Conservation (phyloP, 1,284 basidiomycete genomes). For the Ganoderma leucocontextum region DNA sequence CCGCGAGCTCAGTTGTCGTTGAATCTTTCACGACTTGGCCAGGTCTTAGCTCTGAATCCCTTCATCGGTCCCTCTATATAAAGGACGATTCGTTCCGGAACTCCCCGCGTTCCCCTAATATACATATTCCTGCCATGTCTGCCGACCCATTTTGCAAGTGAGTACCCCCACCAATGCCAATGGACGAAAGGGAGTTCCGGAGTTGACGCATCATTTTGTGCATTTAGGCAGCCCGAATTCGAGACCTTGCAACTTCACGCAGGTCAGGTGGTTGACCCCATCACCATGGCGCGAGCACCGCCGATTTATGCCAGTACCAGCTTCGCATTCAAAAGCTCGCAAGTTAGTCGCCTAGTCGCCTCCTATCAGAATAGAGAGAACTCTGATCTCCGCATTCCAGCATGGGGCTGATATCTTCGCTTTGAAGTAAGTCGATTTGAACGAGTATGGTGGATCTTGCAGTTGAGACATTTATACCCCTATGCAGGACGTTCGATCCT, state of each 20-base stretch:
- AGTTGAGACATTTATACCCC: background rate
- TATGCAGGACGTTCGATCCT: constrained; percentile 65
- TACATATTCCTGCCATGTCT: background rate
- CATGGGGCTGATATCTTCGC: constrained; percentile 88
- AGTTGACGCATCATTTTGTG: background rate
- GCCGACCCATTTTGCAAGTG: background rate
- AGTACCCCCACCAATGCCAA: background rate
- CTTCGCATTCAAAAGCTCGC: constrained; percentile 82
- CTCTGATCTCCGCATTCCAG: constrained; percentile 42
- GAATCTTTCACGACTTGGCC: background rate
- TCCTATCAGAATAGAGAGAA: background rate
- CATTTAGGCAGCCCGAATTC: constrained; percentile 70
- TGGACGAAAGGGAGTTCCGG: background rate
- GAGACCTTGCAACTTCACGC: constrained; percentile 88
- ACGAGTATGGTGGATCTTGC: background rate
- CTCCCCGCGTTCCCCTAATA: background rate
- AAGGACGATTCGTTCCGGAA: background rate
- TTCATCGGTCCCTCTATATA: background rate
- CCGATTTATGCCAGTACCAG: constrained; percentile 85
- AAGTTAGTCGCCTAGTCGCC: constrained; percentile 45
- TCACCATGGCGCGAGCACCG: constrained; percentile 82
- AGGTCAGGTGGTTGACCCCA: constrained; percentile 75
- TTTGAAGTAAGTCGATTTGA: constrained; percentile 54
- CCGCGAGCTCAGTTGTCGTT: background rate
- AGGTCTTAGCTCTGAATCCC: background rate